Evolutionary conservation across 2,329 filamentous ascomycete genomes (phyloP), one percentile per base, ranked within the genome.

Genomic region (Aspergillus quadricinctus): DNA sequence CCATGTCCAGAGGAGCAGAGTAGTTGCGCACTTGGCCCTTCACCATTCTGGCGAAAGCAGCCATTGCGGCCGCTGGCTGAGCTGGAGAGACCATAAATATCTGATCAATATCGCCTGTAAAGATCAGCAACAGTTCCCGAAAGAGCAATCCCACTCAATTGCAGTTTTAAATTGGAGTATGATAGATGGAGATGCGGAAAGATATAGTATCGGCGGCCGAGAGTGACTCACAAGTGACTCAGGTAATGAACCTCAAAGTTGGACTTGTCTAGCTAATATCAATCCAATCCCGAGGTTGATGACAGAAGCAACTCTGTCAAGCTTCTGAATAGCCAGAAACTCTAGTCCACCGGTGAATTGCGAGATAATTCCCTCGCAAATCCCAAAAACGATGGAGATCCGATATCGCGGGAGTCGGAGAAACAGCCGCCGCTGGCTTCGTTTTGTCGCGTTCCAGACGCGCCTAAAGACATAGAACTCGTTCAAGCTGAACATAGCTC

Each of bases 1-100:
- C 72, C 61, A 72, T 71, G 59, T 80, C 77, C 41, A 78, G 56
- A 4, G 76, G 75, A 43, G 77, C 75, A 52, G 77, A 78, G 65
- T 79, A 80, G 57, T 67, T 64, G 55, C 76, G 71, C 54, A 75
- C 66, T 55, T 77, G 75, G 61, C 70, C 68, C 59, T 71, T 72
- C 53, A 69, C 59, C 67, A 73, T 71, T 48, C 71, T 65, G 53
- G 68, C 63, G 60, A 73, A 70, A 52, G 66, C 60, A 56, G 68
- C 70, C 69, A 73, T 69, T 54, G 66, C 61, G 62, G 68, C 61
- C 52, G 64, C 59, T 29, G 71, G 58, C 48, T 70, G 66, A 6
- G 66, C 53, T 31, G 63, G 59, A 43, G 62, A 62, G 49, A 64
- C 64, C 69, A 71, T 72, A 40, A 46, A 48, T 46, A 23, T 46